These are phyloP conservation scores for Paraconiothyrium sp. DNA, from an alignment of 2,329 filamentous ascomycete genomes.

Conservation along the genomic window DNA sequence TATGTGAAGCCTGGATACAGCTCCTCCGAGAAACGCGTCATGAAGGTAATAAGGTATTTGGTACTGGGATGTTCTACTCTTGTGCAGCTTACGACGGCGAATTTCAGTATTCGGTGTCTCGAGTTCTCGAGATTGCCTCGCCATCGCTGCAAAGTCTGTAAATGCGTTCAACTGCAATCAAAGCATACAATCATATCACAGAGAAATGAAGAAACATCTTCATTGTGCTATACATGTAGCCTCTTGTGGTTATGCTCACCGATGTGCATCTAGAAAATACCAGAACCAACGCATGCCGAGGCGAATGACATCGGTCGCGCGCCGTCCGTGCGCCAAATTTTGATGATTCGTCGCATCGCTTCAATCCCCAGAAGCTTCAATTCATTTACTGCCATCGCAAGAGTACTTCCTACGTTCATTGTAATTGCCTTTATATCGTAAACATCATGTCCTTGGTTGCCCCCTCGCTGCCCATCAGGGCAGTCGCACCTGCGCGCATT, in stretches of 20 bases:
- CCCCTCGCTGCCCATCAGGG: conserved; percentile 44
- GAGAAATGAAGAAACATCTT: not conserved
- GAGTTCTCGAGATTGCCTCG: not conserved
- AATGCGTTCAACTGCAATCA: not conserved
- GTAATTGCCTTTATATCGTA: conserved; percentile 18
- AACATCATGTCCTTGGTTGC: conserved; percentile 47
- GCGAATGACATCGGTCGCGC: conserved; percentile 30
- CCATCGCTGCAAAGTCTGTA: too few species aligned
- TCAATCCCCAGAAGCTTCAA: conserved; percentile 10
- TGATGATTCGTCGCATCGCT: conserved; percentile 19
- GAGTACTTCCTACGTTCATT: conserved; percentile 16
- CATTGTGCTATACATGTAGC: not conserved
- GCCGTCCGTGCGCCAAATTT: conserved; percentile 27
- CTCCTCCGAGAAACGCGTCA: not conserved
- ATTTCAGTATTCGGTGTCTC: conserved; percentile 2
- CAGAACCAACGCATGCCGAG: conserved; percentile 36
- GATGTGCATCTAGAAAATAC: conserved; percentile 28
- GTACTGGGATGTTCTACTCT: not conserved
- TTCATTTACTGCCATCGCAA: conserved; percentile 1
- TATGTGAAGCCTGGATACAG: not conserved
- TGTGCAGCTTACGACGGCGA: conserved; percentile 1
- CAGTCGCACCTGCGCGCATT: conserved; percentile 44
- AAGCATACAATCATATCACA: not conserved
- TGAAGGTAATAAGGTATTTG: conserved; percentile 10
- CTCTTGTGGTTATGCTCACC: not conserved